phyloP scores from a whole-genome alignment of 108 stramenopile genomes.

The Fragilaria radians region DNA sequence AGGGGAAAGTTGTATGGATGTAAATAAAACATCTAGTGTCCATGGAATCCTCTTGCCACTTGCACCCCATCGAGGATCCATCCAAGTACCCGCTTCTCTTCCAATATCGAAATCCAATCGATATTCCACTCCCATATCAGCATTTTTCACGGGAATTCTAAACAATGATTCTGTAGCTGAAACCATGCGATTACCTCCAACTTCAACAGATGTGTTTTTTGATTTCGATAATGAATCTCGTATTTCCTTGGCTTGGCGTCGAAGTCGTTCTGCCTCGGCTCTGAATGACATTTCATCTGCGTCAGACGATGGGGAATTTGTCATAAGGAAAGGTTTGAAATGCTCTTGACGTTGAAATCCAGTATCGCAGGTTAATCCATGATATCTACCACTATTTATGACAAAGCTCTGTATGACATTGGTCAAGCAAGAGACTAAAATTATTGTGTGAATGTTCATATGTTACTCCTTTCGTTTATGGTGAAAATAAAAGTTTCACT shows the following conservation, averaged over 20 bases:
- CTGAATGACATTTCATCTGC: too few relatives aligned
- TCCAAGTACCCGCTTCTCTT: constrained; percentile 74
- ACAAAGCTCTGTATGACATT: too few relatives aligned
- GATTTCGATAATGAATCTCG: constrained; percentile 12
- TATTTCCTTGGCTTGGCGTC: constrained; percentile 21
- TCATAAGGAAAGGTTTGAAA: too few relatives aligned
- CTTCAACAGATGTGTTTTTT: background rate
- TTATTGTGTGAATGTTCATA: too few relatives aligned
- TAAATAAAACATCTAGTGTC: constrained; percentile 57
- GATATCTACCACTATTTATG: too few relatives aligned
- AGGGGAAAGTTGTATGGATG: constrained; percentile 8
- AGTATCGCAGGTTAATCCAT: too few relatives aligned
- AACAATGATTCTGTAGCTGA: constrained; percentile 12
- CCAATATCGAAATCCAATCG: constrained; percentile 60
- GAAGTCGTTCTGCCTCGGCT: constrained; percentile 20
- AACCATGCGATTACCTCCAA: background rate
- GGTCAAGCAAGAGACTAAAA: too few relatives aligned
- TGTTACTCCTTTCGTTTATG: too few relatives aligned
- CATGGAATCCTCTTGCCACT: constrained; percentile 55
- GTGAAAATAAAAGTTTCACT: too few relatives aligned
- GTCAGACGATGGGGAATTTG: too few relatives aligned
- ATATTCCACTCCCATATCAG: constrained; percentile 19
- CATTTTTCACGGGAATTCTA: background rate
- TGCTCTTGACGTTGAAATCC: too few relatives aligned
- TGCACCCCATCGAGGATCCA: constrained; percentile 78